Conservation (phyloP, 148 eudicot genomes). For the Spergularia bocconei region DNA sequence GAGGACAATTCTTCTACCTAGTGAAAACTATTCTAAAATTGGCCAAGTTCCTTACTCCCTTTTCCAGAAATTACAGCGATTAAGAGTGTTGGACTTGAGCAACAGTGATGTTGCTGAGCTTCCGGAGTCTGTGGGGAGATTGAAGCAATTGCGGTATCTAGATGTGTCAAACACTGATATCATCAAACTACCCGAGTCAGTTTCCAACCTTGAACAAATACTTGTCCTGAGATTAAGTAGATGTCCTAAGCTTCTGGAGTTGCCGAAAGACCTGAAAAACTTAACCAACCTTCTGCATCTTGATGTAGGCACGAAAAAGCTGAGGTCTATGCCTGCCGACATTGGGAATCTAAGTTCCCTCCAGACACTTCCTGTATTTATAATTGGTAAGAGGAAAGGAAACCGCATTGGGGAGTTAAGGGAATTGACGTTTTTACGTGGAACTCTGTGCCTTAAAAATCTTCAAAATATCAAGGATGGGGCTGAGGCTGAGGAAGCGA, state of each 20-base stretch:
- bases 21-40: background rate
- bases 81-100: constrained; percentile 19
- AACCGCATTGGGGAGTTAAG: constrained; percentile 18
- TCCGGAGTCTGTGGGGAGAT: constrained; percentile 19
- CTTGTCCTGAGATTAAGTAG: constrained; percentile 3
- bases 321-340: constrained; percentile 19
- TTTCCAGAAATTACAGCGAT: constrained; percentile 19
- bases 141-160: constrained; percentile 17
- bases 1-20: constrained; percentile 17
- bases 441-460: constrained; percentile 21
- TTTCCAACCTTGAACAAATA: background rate
- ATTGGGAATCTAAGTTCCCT: constrained; percentile 20
- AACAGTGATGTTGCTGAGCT: constrained; percentile 16
- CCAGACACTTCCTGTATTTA: constrained; percentile 21
- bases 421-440: constrained; percentile 20
- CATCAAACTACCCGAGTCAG: constrained; percentile 18
- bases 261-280: constrained; percentile 11
- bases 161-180: constrained; percentile 26
- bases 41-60: constrained; percentile 17
- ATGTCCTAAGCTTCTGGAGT: constrained; percentile 15
- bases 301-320: constrained; percentile 5
- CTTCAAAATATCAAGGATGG: constrained; percentile 18
- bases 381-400: constrained; percentile 14
- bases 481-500: constrained; percentile 15
- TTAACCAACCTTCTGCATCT: constrained; percentile 19